Conservation (phyloP, 2,329 filamentous ascomycete species). For the Fusarium udum region DNA sequence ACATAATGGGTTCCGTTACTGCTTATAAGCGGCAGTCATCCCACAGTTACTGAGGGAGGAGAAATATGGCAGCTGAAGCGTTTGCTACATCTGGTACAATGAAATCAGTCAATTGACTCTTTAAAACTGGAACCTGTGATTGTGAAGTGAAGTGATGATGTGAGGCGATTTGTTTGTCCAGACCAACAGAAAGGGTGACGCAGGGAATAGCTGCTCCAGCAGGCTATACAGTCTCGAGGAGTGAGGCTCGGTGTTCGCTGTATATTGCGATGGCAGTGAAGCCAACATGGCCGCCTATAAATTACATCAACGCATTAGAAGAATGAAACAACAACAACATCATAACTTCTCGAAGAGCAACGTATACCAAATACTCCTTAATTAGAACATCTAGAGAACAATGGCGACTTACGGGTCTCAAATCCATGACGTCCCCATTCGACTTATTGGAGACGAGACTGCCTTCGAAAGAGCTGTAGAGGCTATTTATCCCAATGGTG, state of each 20-base stretch:
- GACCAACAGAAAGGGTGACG: rapidly evolving
- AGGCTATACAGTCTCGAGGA: rapidly evolving
- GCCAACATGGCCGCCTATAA: not conserved
- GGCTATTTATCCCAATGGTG: not conserved
- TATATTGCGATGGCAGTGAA: not conserved
- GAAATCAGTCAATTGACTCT: not conserved
- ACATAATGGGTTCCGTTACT: rapidly evolving
- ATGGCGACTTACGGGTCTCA: not conserved
- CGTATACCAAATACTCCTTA: rapidly evolving
- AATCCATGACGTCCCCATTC: not conserved
- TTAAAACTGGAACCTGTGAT: too few relatives aligned
- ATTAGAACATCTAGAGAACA: not conserved
- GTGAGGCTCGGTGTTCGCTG: not conserved
- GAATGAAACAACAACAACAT: rapidly evolving
- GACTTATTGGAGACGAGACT: not conserved
- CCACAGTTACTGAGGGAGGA: rapidly evolving
- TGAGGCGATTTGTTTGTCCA: not conserved
- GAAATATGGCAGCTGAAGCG: rapidly evolving
- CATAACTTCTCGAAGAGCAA: rapidly evolving
- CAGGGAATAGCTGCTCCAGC: rapidly evolving
- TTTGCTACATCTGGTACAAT: not conserved
- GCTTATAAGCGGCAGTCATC: too few relatives aligned
- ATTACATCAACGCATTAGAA: rapidly evolving
- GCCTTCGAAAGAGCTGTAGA: not conserved
- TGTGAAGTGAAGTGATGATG: too few relatives aligned